phyloP scores from a whole-genome alignment of 768 basidiomycete genomes.

The Boletales sp. region DNA sequence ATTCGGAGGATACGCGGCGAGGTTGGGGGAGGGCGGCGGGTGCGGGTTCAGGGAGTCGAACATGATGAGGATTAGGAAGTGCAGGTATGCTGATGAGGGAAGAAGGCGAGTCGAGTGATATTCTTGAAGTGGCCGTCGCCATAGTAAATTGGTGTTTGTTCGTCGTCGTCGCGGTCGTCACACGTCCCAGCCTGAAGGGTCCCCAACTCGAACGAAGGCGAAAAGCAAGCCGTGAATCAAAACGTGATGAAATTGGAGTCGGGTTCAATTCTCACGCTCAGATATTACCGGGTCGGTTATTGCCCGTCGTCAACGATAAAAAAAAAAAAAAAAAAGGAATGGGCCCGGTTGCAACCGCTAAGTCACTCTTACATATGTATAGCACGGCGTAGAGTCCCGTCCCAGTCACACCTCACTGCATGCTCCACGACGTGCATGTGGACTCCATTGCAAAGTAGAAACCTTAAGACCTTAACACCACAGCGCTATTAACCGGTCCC shows the following conservation, averaged over 20 bases:
- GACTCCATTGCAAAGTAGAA: no score
- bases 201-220: constrained; percentile 9
- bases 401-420: background rate
- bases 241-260: constrained; percentile 8
- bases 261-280: constrained; percentile 24
- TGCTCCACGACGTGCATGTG: no score
- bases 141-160: constrained; percentile 6
- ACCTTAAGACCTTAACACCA: no score
- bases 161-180: constrained; percentile 15
- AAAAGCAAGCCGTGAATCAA: constrained; percentile 20
- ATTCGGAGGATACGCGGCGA: constrained; percentile 27
- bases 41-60: constrained; percentile 9
- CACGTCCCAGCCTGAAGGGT: constrained; percentile 5
- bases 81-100: constrained; percentile 9
- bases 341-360: constrained; percentile 1
- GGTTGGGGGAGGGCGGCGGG: constrained; percentile 5
- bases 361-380: no score
- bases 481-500: no score
- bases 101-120: constrained; percentile 13
- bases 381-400: background rate
- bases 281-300: constrained; percentile 15
- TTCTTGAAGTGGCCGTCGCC: constrained; percentile 16
- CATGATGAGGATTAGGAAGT: constrained; percentile 13
- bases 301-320: background rate
- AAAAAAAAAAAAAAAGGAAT: no score